Base-by-base conservation (phyloP, 805 yeast species). In the Zygoascus biomembranicola region DNA sequence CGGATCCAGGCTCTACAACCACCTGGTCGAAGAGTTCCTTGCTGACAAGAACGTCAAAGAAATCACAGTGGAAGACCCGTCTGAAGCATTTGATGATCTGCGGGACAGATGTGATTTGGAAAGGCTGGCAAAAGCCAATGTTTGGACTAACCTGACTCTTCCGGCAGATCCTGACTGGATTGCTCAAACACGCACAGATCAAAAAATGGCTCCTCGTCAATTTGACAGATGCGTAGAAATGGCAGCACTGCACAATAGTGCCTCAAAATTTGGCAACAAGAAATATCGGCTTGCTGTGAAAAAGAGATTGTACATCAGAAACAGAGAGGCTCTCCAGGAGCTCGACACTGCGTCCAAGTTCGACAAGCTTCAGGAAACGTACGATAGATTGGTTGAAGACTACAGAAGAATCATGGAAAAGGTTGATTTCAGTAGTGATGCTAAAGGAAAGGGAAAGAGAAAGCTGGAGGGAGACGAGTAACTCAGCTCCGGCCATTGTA, bases 11-110 rank as follows among this genome's bases (percentile, higher is more conserved):
- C 68, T 92, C 31, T 92, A 92, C 66, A 69, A 73, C 10, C 56
- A 75, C 0, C 68, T 94, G 8, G 74, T 78, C 52, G 71, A 75
- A 1, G 57, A 66, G 46, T 89, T 95, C 86, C 60, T 73, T 2
- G 58, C 63, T 0, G 85, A 87, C 58, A 62, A 66, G 0, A 55
- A 63, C 1, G 80, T 90, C 23, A 69, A 71, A 35, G 95, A 90
- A 61, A 77, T 94, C 42, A 88, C 92, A 0, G 89, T 94, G 3
- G 98, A 94, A 66, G 99, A 94, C 66, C 98, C 98, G 2, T 87
- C 85, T 63, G 97, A 90, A 65, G 80, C 81, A 37, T 92, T 94
- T 69, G 99, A 94, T 64, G 95, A 87, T 63, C 72, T 94, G 59
- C 77, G 99, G 55, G 97, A 94, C 65, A 73, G 92, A 32, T 77